Evolutionary conservation across 495 filamentous ascomycete genomes (phyloP).

Genomic region (Neurospora discreta): DNA sequence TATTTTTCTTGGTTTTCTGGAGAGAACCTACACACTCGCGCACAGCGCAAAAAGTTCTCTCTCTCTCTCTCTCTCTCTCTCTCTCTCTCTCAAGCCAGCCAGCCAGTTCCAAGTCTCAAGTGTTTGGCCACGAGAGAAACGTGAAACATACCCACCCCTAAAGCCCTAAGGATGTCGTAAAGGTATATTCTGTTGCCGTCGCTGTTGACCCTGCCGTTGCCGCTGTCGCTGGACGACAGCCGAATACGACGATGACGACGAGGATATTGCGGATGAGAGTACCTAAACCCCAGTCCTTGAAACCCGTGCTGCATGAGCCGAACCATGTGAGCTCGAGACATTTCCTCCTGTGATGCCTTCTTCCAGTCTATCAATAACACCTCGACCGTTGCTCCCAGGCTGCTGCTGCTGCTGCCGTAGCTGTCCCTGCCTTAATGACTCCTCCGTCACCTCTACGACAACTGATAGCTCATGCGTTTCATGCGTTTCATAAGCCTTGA

Average conservation of each 20-base stretch:
- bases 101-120: neutral
- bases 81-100: neutral
- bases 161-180: neutral
- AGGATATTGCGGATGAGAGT: neutral
- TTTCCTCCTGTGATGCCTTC: too few relatives aligned
- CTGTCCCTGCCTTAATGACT: neutral
- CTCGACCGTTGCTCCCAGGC: neutral
- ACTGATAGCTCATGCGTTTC: neutral
- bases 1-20: neutral
- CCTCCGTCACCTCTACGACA: neutral
- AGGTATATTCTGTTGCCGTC: neutral
- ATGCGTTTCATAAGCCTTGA: neutral
- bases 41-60: neutral
- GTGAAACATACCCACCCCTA: neutral
- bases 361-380: neutral
- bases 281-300: neutral
- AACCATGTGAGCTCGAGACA: too few relatives aligned
- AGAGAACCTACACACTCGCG: neutral
- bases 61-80: too few relatives aligned
- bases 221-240: neutral
- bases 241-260: neutral
- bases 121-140: neutral
- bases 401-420: neutral
- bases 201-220: neutral
- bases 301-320: neutral